Evolutionary conservation across 345 rosid genomes (phyloP), one percentile per base, ranked within the genome.

Genomic region (Clarkia xantiana): DNA sequence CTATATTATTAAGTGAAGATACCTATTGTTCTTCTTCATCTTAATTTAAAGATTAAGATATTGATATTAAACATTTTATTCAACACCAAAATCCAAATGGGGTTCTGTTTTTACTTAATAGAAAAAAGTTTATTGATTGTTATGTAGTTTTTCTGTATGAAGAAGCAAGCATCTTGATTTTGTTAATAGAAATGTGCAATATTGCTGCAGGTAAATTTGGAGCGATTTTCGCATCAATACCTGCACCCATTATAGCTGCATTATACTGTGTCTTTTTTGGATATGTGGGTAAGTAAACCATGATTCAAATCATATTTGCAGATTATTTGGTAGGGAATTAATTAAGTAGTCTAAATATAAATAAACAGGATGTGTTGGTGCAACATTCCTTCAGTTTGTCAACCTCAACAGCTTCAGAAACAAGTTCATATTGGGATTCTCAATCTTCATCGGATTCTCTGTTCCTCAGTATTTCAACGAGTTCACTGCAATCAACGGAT

Each of bases 401-500:
- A 80, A 91, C 70, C 85, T 91, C 56, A 80, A 80, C 74, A 86
- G 80, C 76, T 91, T 86, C 74, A 78, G 98, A 41, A 67, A 70
- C 0, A 72, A 71, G 66, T 76, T 91, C 70, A 68, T 86, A 55
- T 55, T 91, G 57, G 98, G 94, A 29, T 91, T 80, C 75, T 80
- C 98, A 9, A 46, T 91, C 63, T 91, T 91, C 77, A 57, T 91
- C 41, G 98, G 96, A 42, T 62, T 91, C 52, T 91, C 98, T 0
- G 68, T 91, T 58, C 89, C 96, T 11, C 96, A 86, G 45, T 86
- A 91, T 68, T 91, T 91, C 67, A 91, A 86, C 0, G 96, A 86
- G 67, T 83, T 83, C 66, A 81, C 86, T 42, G 93, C 87, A 48
- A 73, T 86, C 14, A 78, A 78, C 15, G 80, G 94, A 34, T 86